Evolutionary conservation across 1,284 basidiomycete genomes (phyloP), one percentile per base, ranked within the genome.

Genomic region (Violaceomyces palustris): DNA sequence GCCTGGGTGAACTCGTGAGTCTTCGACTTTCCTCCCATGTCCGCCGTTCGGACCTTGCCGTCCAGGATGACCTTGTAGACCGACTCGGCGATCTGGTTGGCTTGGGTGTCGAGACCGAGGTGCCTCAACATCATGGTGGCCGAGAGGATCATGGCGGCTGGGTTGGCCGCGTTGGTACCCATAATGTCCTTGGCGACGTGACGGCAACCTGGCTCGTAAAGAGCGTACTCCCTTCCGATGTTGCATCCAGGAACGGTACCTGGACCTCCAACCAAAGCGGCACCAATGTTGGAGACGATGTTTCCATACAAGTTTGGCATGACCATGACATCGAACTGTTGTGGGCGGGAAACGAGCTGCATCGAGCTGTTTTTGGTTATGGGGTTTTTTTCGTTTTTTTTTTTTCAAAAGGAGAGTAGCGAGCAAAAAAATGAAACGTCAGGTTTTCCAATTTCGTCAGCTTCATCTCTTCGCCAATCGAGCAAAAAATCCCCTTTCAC

Each of bases 111-210:
- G 57, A 98, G 86, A 83, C 92, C 93, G 54, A 98, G 83, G 77
- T 98, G 94, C 68, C 93, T 81, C 64, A 99, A 82, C 88, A 99
- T 89, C 93, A 98, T 98, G 47, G 93, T 93, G 31, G 93, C 83
- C 53, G 87, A 91, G 58, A 99, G 83, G 73, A 99, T 85, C 89
- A 99, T 96, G 41, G 94, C 94, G 33, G 90, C 85, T 17, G 94
- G 94, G 80, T 99, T 98, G 67, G 94, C 94, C 69, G 85, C 85
- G 82, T 93, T 89, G 66, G 87, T 90, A 59, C 90, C 91, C 89
- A 91, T 92, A 77, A 97, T 90, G 74, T 97, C 92, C 74, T 87
- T 88, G 55, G 92, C 94, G 68, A 97, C 91, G 77, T 98, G 94
- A 77, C 93, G 85, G 78, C 93, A 97, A 73, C 93, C 93, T 38